Evolutionary conservation across 208 protist species (phyloP), one percentile per base, ranked within the genome.

Genomic region (Leishmania arabica): DNA sequence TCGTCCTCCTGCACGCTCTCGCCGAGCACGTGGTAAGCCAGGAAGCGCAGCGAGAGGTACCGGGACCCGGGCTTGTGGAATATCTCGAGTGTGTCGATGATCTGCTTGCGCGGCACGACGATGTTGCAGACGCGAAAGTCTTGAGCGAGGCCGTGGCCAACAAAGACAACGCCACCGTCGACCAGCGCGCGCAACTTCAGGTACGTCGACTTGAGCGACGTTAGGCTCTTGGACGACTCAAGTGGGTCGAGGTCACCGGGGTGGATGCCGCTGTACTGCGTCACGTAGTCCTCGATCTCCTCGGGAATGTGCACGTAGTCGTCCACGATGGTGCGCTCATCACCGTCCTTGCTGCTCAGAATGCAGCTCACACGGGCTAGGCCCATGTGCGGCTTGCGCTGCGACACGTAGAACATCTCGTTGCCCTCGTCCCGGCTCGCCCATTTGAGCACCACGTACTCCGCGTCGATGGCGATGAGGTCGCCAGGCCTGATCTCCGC

Each of bases 71-170:
- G 86, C 79, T 96, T 89, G 88, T 98, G 93, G 89, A 97, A 99
- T 13, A 99, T 84, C 81, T 99, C 92, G 1, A 99, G 97, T 17
- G 98, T 99, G 84, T 99, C 98, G 78, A 99, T 98, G 88, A 99
- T 99, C 83, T 99, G 98, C 58, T 96, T 88, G 42, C 90, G 87
- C 53, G 98, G 98, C 17, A 99, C 97, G 47, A 91, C 90, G 45
- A 99, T 98, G 84, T 99, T 99, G 88, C 98, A 98, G 65, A 99
- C 98, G 45, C 97, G 90, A 77, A 99, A 99, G 88, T 99, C 98
- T 80, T 99, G 97, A 54, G 92, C 82, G 19, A 99, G 88, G 54
- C 98, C 98, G 84, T 99, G 98, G 42, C 98, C 98, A 34, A 99
- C 96, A 87, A 99, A 99, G 47, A 93, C 89, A 3, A 97, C 96